Conservation (phyloP, 768 basidiomycete species). For the Lentinula sp. region DNA sequence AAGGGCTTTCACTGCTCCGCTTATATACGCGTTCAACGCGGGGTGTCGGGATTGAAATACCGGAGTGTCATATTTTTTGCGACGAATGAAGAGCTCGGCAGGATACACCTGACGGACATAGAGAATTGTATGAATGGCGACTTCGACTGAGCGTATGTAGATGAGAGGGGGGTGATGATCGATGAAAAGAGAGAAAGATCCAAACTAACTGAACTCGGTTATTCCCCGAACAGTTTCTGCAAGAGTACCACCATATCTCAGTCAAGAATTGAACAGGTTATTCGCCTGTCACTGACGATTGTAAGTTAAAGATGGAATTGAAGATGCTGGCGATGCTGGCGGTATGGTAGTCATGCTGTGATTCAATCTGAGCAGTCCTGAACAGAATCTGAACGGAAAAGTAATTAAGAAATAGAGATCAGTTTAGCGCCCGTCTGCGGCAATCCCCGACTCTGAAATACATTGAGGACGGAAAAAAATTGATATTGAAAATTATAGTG, state of each 20-base stretch:
- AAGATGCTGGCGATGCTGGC: background rate
- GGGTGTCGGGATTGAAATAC: constrained; percentile 95
- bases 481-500: too few species aligned
- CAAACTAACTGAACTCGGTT: constrained; percentile 61
- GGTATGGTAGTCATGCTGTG: background rate
- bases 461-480: too few species aligned
- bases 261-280: background rate
- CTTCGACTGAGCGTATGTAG: constrained; percentile 61
- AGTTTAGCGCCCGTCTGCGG: too few species aligned
- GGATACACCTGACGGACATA: constrained; percentile 92
- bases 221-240: constrained; percentile 61
- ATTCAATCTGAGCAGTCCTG: background rate
- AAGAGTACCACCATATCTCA: background rate
- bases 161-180: background rate
- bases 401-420: too few species aligned
- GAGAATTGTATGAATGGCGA: constrained; percentile 87
- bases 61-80: constrained; percentile 86
- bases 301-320: constrained; percentile 23
- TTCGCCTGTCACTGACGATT: constrained; percentile 24
- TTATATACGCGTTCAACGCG: constrained; percentile 80
- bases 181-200: background rate
- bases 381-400: background rate
- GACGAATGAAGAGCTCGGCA: constrained; percentile 76
- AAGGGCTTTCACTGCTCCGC: constrained; percentile 81
- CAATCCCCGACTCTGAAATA: too few species aligned